Conservation (phyloP, 768 basidiomycete genomes). For the Epithele typhae region DNA sequence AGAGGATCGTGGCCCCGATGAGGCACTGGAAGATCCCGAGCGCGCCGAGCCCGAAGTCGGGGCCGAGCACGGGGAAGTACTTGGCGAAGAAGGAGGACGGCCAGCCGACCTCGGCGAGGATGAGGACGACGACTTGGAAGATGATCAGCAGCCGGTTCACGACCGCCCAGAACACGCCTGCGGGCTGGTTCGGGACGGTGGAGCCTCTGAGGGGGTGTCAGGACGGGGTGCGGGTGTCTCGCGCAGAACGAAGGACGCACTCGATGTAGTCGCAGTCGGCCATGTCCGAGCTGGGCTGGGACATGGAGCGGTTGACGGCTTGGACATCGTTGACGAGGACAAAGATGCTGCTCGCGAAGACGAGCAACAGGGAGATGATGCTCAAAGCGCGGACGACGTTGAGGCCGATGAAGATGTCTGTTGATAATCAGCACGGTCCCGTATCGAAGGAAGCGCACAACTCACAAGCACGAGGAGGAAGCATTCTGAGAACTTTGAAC, state of each 20-base stretch:
- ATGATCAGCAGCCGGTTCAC: conserved; percentile 85
- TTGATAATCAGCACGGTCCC: background rate
- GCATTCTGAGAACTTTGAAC: conserved; percentile 25
- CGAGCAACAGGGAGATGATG: conserved; percentile 72
- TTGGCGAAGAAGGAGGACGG: conserved; percentile 73
- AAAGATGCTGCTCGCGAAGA: conserved; percentile 75
- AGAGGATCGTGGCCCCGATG: conserved; percentile 57
- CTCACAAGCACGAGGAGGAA: conserved; percentile 45
- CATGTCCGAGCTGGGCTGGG: conserved; percentile 30
- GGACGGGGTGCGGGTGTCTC: conserved; percentile 25
- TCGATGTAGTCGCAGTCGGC: conserved; percentile 74
- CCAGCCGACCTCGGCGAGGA: conserved; percentile 82
- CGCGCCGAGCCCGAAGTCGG: conserved; percentile 83
- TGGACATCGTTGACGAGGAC: conserved; percentile 69
- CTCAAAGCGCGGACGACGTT: conserved; percentile 76
- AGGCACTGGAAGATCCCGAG: conserved; percentile 81
- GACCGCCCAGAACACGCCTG: conserved; percentile 89
- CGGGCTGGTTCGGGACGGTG: conserved; percentile 88
- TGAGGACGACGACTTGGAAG: conserved; percentile 74
- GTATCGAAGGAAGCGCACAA: conserved; percentile 4
- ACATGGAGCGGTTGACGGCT: conserved; percentile 64
- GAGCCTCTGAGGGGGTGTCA: conserved; percentile 30
- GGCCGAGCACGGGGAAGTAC: conserved; percentile 52
- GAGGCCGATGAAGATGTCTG: conserved; percentile 69
- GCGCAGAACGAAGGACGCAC: conserved; percentile 46